Evolutionary conservation across 805 yeast genomes (phyloP).

Genomic region (Saturnispora diversa): DNA sequence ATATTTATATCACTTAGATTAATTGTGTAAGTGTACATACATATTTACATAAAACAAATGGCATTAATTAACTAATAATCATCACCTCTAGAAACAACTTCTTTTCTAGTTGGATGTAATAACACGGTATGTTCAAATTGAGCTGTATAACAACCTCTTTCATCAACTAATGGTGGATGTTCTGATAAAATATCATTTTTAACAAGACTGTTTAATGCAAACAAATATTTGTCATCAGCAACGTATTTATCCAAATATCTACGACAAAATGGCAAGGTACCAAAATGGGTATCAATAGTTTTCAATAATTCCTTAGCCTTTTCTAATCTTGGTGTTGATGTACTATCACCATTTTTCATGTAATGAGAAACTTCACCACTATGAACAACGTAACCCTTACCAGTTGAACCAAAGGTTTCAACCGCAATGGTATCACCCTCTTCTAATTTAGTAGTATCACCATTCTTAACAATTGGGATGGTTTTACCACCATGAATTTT

Average conservation of each 20-base stretch:
- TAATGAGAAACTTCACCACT: conserved; percentile 96
- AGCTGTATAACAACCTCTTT: conserved; percentile 83
- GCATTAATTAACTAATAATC: conserved; percentile 52
- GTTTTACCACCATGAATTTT: conserved; percentile 91
- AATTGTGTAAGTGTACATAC: not conserved
- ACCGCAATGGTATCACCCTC: conserved; percentile 98
- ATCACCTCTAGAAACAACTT: conserved; percentile 90
- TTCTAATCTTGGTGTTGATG: conserved; percentile 45
- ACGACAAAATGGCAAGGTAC: conserved; percentile 94
- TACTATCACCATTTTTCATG: conserved; percentile 52
- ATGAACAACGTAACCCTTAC: conserved; percentile 78
- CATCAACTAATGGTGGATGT: conserved; percentile 87
- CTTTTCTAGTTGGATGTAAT: conserved; percentile 85
- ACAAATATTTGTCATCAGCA: conserved; percentile 85
- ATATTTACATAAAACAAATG: not conserved
- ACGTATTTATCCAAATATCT: conserved; percentile 75
- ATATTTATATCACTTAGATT: not conserved
- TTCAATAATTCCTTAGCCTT: conserved; percentile 63
- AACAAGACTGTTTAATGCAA: conserved; percentile 80
- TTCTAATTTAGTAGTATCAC: conserved; percentile 95
- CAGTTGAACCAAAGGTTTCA: conserved; percentile 97
- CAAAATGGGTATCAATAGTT: conserved; percentile 73
- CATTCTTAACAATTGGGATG: conserved; percentile 91
- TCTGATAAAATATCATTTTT: conserved; percentile 84
- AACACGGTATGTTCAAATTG: conserved; percentile 93